Conservation (phyloP, 768 basidiomycete genomes). For the Lanmaoa rubissima region DNA sequence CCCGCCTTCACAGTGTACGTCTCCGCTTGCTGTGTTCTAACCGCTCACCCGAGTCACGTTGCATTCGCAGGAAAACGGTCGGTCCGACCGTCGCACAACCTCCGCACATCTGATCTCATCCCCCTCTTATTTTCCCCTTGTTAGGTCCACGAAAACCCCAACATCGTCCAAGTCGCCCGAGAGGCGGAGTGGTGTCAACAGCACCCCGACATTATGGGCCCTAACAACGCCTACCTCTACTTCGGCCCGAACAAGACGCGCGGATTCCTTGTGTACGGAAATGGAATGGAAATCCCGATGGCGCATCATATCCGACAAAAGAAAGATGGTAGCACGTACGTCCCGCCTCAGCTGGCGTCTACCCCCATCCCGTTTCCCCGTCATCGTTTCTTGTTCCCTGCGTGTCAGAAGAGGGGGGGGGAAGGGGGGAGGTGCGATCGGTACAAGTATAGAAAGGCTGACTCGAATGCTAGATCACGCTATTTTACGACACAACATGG, state of each 20-base stretch:
- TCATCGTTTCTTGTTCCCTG: no score
- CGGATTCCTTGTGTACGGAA: constrained; percentile 71
- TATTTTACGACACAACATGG: constrained; percentile 74
- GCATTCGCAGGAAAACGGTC: constrained; percentile 21
- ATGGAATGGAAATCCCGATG: constrained; percentile 59
- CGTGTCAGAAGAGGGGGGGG: background rate
- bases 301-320: constrained; percentile 53
- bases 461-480: constrained; percentile 49
- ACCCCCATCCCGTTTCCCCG: background rate
- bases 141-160: constrained; percentile 58
- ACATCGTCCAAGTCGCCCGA: constrained; percentile 60
- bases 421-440: background rate
- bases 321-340: constrained; percentile 62
- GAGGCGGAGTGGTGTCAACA: constrained; percentile 66
- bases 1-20: constrained; percentile 69
- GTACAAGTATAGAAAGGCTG: background rate
- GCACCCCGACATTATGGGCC: constrained; percentile 74
- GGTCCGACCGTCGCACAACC: constrained; percentile 1
- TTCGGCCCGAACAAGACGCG: constrained; percentile 62
- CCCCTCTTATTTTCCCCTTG: background rate
- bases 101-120: background rate
- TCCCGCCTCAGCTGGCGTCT: background rate
- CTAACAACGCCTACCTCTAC: constrained; percentile 72
- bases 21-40: background rate
- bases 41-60: constrained; percentile 1